Evolutionary conservation across 352 stramenopile species (phyloP).

Genomic region (Globisporangium uncinulatum): DNA sequence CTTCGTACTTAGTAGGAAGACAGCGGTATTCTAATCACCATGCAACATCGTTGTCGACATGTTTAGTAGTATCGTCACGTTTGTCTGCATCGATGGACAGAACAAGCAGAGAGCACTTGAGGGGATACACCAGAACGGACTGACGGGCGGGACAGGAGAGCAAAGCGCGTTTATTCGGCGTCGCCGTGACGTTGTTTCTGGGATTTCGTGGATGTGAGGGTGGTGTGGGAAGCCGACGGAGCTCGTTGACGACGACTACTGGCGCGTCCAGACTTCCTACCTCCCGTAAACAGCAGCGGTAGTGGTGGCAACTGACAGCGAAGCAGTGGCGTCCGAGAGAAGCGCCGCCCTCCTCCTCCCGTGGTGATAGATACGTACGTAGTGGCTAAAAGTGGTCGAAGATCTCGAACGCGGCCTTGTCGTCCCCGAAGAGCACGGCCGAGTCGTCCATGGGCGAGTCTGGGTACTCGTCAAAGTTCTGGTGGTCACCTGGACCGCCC

Average conservation of each 20-base stretch:
- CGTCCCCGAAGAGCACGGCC: constrained; percentile 76
- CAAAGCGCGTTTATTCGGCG: constrained; percentile 1
- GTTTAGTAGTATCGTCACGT: too few relatives aligned
- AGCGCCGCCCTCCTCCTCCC: background rate
- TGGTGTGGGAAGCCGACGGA: background rate
- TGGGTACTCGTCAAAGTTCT: constrained; percentile 93
- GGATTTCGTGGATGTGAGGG: background rate
- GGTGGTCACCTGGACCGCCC: constrained; percentile 78
- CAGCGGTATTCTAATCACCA: too few relatives aligned
- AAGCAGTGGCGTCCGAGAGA: background rate
- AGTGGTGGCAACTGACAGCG: too few relatives aligned
- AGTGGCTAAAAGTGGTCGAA: constrained; percentile 79
- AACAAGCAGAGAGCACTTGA: background rate
- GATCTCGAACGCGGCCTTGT: constrained; percentile 78
- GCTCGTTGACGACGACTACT: background rate
- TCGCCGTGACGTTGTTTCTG: constrained; percentile 1
- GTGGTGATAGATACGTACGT: background rate
- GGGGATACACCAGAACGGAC: too few relatives aligned
- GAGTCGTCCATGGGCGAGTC: constrained; percentile 86
- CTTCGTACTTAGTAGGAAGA: too few relatives aligned
- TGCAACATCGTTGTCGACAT: too few relatives aligned
- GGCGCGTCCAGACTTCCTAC: too few relatives aligned
- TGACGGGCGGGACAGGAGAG: background rate
- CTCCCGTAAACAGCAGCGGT: too few relatives aligned
- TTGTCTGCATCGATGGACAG: too few relatives aligned